phyloP scores from a whole-genome alignment of 495 filamentous ascomycete genomes.

The Aspergillus homomorphus region DNA sequence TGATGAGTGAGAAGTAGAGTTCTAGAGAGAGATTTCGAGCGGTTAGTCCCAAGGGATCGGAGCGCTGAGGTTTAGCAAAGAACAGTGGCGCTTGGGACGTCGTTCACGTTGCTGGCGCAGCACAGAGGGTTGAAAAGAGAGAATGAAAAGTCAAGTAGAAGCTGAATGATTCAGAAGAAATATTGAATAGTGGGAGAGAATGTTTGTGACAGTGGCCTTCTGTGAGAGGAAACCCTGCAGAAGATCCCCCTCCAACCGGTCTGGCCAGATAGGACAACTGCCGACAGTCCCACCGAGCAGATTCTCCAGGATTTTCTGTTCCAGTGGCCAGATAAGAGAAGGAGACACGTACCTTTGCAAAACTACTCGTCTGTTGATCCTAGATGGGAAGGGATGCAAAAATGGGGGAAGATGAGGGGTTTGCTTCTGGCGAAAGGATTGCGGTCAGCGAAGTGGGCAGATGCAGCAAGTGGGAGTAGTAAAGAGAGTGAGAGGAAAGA shows the following conservation, averaged over 20 bases:
- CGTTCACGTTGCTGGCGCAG: no score
- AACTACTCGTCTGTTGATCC: neutral
- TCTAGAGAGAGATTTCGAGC: conserved; percentile 25
- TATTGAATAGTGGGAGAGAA: neutral
- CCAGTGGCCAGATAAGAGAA: neutral
- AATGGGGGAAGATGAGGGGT: neutral
- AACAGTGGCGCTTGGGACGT: neutral
- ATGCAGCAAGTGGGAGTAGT: neutral
- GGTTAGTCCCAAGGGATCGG: conserved; percentile 8
- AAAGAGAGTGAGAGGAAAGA: neutral
- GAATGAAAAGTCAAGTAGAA: neutral
- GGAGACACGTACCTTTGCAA: neutral
- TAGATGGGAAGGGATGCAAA: neutral
- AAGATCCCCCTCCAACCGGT: conserved; percentile 1
- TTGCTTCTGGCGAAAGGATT: neutral
- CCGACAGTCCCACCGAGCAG: neutral
- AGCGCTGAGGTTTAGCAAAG: neutral
- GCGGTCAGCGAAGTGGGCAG: neutral
- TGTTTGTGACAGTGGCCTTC: neutral
- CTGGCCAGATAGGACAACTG: neutral
- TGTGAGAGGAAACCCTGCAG: conserved; percentile 1
- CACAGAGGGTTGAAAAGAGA: no score
- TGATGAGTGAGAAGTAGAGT: conserved; percentile 33
- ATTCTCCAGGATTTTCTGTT: neutral
- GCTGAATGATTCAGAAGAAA: neutral